Evolutionary conservation across 2,329 filamentous ascomycete genomes (phyloP).

Genomic region (Mycocentrospora acerina): DNA sequence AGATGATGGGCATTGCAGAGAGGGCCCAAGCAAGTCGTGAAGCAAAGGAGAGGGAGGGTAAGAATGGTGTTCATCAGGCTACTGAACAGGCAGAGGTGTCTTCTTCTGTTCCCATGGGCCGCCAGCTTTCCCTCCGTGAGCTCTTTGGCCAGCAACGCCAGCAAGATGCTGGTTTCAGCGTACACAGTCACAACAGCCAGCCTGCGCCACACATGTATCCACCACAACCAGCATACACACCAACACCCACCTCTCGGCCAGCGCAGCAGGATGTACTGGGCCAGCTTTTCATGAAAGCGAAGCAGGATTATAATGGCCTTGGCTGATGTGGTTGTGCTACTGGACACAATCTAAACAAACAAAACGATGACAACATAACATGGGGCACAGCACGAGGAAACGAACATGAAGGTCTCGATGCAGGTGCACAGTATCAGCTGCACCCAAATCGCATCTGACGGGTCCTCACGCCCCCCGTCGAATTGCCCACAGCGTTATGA

Average conservation of each 20-base stretch:
- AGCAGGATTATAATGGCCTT: conserved; percentile 37
- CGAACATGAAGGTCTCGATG: too few species aligned
- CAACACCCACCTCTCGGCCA: conserved; percentile 18
- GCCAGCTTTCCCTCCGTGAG: conserved; percentile 55
- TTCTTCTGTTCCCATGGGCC: conserved; percentile 51
- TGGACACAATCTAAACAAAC: too few species aligned
- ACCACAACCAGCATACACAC: conserved; percentile 3
- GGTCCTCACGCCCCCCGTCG: too few species aligned
- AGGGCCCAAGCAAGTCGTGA: conserved; percentile 54
- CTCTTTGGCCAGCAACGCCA: conserved; percentile 58
- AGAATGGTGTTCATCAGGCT: conserved; percentile 13
- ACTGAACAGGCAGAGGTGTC: conserved; percentile 34
- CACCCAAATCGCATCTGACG: too few species aligned
- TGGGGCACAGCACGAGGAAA: too few species aligned
- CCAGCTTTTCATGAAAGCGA: conserved; percentile 40
- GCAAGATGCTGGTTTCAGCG: conserved; percentile 54
- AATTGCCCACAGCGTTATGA: too few species aligned
- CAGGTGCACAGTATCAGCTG: too few species aligned
- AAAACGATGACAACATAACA: too few species aligned
- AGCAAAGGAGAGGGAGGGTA: conserved; percentile 33
- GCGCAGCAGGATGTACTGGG: conserved; percentile 31
- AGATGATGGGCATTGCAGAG: conserved; percentile 58
- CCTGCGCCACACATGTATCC: conserved; percentile 7
- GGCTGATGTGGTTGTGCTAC: conserved; percentile 17
- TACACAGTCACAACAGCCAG: conserved; percentile 46